phyloP scores from a whole-genome alignment of 2,329 filamentous ascomycete genomes.

The Fusarium annulatum region DNA sequence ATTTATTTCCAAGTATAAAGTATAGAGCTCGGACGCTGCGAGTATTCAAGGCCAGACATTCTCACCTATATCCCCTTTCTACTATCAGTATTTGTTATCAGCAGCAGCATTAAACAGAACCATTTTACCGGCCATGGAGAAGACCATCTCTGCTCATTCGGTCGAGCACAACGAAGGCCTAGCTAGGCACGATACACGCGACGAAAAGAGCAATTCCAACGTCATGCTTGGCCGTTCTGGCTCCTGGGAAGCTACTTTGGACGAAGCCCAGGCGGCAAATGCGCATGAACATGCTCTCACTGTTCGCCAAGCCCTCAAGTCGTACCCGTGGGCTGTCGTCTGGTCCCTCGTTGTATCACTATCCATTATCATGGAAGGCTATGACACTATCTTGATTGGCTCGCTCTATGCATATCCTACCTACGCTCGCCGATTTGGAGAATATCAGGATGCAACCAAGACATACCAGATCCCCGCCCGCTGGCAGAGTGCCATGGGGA shows the following conservation, averaged over 20 bases:
- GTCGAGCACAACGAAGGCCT: not conserved
- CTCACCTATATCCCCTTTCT: accelerated
- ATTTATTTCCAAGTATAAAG: not conserved
- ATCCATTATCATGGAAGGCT: not conserved
- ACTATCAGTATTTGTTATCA: not conserved
- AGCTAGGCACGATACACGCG: not conserved
- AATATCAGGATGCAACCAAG: not conserved
- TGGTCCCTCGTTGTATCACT: not conserved
- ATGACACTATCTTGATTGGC: not conserved
- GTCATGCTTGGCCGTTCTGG: accelerated
- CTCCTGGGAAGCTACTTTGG: not conserved
- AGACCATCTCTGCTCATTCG: not conserved
- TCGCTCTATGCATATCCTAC: not conserved
- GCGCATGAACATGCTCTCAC: not conserved
- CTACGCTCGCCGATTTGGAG: not conserved
- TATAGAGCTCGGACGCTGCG: not conserved
- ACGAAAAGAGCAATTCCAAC: accelerated
- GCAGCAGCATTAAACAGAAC: accelerated
- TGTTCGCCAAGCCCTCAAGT: not conserved
- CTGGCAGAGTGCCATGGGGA: not conserved
- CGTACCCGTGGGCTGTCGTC: not conserved
- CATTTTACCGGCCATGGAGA: not conserved
- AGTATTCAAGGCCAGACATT: not conserved
- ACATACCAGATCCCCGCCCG: not conserved
- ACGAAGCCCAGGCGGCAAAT: not conserved